Conservation (phyloP, 176 grass and related monocot genomes). For the Zoysia japonica region DNA sequence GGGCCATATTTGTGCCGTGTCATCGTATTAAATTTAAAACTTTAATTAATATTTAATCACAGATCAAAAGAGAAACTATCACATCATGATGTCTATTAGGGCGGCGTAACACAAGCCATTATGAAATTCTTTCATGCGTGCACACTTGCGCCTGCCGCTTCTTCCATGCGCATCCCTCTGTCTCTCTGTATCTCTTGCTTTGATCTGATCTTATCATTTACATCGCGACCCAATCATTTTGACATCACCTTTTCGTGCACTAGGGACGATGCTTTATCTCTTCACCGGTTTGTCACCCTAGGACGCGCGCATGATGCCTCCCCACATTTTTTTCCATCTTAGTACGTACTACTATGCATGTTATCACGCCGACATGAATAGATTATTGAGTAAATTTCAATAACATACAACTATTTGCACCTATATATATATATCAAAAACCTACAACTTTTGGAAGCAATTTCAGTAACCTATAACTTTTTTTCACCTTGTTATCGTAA, state of each 20-base stretch:
- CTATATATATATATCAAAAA: too few species aligned
- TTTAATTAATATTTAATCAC: background rate
- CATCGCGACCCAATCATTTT: constrained; percentile 50
- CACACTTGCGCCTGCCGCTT: constrained; percentile 24
- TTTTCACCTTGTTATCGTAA: too few species aligned
- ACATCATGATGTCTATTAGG: constrained; percentile 60
- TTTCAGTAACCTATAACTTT: too few species aligned
- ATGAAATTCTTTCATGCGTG: constrained; percentile 25
- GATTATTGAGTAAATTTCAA: background rate
- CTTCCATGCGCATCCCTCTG: constrained; percentile 1
- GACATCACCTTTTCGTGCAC: constrained; percentile 49
- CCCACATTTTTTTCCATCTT: background rate
- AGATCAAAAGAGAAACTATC: constrained; percentile 45
- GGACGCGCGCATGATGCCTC: constrained; percentile 28
- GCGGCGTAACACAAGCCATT: constrained; percentile 43
- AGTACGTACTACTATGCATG: background rate
- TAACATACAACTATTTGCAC: too few species aligned
- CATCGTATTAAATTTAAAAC: background rate
- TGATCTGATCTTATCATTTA: constrained; percentile 58
- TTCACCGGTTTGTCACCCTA: constrained; percentile 53
- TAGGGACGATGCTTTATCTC: constrained; percentile 34
- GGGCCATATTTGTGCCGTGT: background rate
- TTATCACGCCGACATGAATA: constrained; percentile 23
- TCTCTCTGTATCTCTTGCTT: constrained; percentile 6
- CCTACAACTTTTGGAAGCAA: too few species aligned